Base-by-base conservation (phyloP, 2,329 filamentous ascomycete genomes). In the Cercospora zeae-maydis region DNA sequence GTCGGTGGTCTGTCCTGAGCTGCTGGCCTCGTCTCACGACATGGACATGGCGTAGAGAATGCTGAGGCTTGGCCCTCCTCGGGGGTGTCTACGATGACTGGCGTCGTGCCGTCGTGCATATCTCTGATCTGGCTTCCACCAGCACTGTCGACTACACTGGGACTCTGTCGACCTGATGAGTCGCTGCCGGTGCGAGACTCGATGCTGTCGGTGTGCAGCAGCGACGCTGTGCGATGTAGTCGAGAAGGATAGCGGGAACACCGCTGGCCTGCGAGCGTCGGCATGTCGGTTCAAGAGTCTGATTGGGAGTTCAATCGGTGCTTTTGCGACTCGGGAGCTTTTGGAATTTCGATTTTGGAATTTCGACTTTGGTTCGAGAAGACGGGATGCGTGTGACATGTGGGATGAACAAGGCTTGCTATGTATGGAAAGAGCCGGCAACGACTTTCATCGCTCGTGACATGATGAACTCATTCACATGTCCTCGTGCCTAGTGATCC, bases 41-140 rank as follows among this genome's bases (percentile, higher is more conserved):
- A 16, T 21, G 56, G 56, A 36, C 42, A 58, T 30, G 56, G 56
- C n/a, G 56, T 49, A 10, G 56, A 58, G 14, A n/a, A 37, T 3
- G 30, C 10, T 31, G 39, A 11, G 16, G 33, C 21, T 11, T 19
- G 24, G 6, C 24, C 42, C 2, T 24, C 24, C 9, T 45, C 55
- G n/a, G 55, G 37, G 8, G 55, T 58, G 14, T 37, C 56, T 34
- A 31, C 30, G 30, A 58, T 37, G n/a, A 27, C 30, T 8, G 56
- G 56, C 11, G 56, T 58, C 13, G 56, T 47, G 14, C 57, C 45
- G 13, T 59, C 45, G 33, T 59, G 31, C 4, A 52, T 27, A 21
- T 24, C 31, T 8, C 14, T 10, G 36, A 37, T n/a, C n/a, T n/a
- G 31, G 19, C 30, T 31, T 10, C n/a, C 42, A 31, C 14, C 9